Percentiles rank a stretch among this genome's conserved stretches.
phyloP scores from a whole-genome alignment of 495 filamentous ascomycete species.

The Tetracladium marchalianum region DNA sequence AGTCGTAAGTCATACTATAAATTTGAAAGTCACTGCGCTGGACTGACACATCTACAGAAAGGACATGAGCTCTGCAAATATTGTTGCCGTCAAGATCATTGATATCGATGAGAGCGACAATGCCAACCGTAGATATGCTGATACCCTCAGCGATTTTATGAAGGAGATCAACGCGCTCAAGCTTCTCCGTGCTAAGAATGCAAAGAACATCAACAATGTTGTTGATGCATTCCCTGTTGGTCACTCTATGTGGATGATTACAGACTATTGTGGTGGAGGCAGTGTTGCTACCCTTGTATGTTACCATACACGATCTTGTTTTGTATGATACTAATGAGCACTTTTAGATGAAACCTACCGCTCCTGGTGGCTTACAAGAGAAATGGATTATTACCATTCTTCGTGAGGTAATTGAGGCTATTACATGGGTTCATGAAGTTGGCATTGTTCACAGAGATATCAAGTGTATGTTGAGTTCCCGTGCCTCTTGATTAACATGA shows the following conservation, averaged over 20 bases:
- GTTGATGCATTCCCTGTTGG: constrained; percentile 82
- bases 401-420: constrained; percentile 73
- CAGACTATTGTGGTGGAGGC: constrained; percentile 90
- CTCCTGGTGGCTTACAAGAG: constrained; percentile 70
- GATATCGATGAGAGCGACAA: constrained; percentile 86
- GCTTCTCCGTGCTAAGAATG: constrained; percentile 71
- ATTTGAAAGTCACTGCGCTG: neutral
- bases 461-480: constrained; percentile 50
- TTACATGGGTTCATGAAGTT: constrained; percentile 80
- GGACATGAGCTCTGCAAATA: constrained; percentile 41
- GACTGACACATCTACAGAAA: constrained; percentile 26
- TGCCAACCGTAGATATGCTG: constrained; percentile 59
- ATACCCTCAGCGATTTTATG: constrained; percentile 74
- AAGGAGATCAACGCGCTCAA: constrained; percentile 85
- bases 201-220: constrained; percentile 83
- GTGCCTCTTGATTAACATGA: neutral
- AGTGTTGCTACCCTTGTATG: constrained; percentile 82
- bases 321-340: neutral
- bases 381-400: constrained; percentile 85
- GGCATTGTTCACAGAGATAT: constrained; percentile 95
- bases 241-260: constrained; percentile 88
- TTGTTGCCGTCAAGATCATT: constrained; percentile 92
- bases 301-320: neutral
- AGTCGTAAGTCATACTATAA: constrained; percentile 41
- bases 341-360: constrained; percentile 39